Base-by-base conservation (phyloP, 805 yeast species). In the Myxozyma vanderwaltii region DNA sequence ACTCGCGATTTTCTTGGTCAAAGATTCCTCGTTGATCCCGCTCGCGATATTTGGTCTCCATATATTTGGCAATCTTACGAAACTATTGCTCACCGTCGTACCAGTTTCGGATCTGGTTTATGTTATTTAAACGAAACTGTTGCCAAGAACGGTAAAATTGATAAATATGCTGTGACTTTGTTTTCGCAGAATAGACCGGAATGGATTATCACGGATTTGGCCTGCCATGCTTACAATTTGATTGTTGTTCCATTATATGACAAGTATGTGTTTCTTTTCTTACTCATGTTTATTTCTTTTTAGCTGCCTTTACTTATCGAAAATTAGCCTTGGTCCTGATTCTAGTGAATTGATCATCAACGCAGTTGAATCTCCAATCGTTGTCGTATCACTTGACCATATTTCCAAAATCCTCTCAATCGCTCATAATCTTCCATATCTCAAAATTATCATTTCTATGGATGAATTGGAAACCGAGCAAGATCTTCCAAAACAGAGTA, bases 151-250 rank as follows among this genome's bases (percentile, higher is more conserved):
- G 69, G 70, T n/a, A 60, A 67, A n/a, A 43, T 63, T 0, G 69
- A 72, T 26, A 71, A 75, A 39, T 85, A 84, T 65, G 74, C 84
- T 39, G 79, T 85, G 47, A 76, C 86, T 1, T 67, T 86, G 19
- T 81, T 82, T 70, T 79, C 86, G 24, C 76, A 78, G 19, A 86
- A 86, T 69, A 76, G 83, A 50, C 76, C 81, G 7, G 89, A 87
- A 72, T 88, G 94, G 94, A 77, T 79, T 33, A 70, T 86, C 19
- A 72, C 87, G 29, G 94, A 88, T 72, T 71, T 86, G 67, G 91
- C 90, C 0, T 82, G 88, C 67, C 79, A 78, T 45, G 78, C 83
- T 6, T 85, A 82, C 74, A 79, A 79, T 71, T 79, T 76, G 41
- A 71, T 82, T n/a, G 77, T 79, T 59, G 82, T 84, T 10, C 80